A percentile compares a stretch with the other conserved stretches of the same genome.
Conservation (phyloP, 805 yeast species). For the Candida taoyuanica region DNA sequence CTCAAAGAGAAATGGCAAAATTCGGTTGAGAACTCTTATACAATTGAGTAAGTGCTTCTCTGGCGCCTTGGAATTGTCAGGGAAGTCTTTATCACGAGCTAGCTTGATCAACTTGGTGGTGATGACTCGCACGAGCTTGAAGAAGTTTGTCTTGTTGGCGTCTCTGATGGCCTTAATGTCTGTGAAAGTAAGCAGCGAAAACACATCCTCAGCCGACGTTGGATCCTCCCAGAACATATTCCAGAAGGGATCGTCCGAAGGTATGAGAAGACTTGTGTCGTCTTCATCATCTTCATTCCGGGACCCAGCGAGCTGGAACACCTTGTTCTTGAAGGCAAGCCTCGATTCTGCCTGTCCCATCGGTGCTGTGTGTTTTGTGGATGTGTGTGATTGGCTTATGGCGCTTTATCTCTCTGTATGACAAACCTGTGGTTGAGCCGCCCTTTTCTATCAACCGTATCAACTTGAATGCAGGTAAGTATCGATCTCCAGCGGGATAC, state of each 20-base stretch:
- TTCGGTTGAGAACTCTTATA: constrained; percentile 55
- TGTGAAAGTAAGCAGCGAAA: constrained; percentile 46
- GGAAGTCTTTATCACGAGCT: constrained; percentile 23
- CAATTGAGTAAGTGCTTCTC: constrained; percentile 49
- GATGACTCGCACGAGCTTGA: constrained; percentile 43
- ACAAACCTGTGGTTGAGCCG: too few species aligned
- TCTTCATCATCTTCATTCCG: constrained; percentile 9
- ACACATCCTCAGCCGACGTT: constrained; percentile 50
- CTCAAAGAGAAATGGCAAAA: constrained; percentile 69
- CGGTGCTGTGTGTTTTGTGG: background rate
- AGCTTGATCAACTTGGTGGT: constrained; percentile 29
- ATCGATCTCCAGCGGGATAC: too few species aligned
- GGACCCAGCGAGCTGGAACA: constrained; percentile 51
- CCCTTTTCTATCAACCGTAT: too few species aligned
- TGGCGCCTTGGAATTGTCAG: constrained; percentile 20
- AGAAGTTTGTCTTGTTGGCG: constrained; percentile 52
- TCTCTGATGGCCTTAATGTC: constrained; percentile 61
- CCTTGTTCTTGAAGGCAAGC: constrained; percentile 53
- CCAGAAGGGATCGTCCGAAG: constrained; percentile 39
- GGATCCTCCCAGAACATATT: constrained; percentile 45
- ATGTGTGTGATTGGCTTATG: too few species aligned
- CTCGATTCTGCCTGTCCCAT: constrained; percentile 81
- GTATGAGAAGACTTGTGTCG: constrained; percentile 20
- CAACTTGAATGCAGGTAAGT: too few species aligned
- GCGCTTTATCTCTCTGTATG: too few species aligned